Evolutionary conservation across 371 early-diverging fungal species (phyloP), one percentile per base, ranked within the genome.

Genomic region (Lichtheimia corymbifera): DNA sequence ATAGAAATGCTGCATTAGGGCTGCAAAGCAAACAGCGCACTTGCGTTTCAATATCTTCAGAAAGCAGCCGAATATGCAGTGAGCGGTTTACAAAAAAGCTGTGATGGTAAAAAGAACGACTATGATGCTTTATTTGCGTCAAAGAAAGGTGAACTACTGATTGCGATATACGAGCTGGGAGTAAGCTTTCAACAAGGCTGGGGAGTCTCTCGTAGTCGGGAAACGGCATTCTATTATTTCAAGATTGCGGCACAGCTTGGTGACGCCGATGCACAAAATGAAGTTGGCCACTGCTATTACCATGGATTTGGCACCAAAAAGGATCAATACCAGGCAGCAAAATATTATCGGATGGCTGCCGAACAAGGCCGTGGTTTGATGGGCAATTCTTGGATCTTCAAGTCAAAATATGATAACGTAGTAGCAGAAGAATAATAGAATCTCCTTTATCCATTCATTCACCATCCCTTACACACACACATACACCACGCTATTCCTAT

Each of bases 131-230:
- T 59, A 7, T 28, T 59, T 12, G 52, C 35, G 61, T 77, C 74
- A 9, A 74, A 79, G 13, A 80, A 78, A 49, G 83, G 82, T 20
- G 90, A 90, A 63, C 66, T 91, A 18, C 83, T 88, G 7, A 87
- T 93, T 83, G 93, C 94, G 5, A 82, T 95, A 54, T 93, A 89
- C 61, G 96, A 94, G 65, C 74, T 95, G 12, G 93, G 91, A 17
- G 87, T 91, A 63, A 89, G 89, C 40, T 94, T 90, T 65, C 83
- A 87, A 49, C 91, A 94, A 55, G 96, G 95, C 14, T 95, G 96
- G 96, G 96, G 96, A 13, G 93, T 92, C 67, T 73, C 55, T 5
- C 28, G 58, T n/a, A 59, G 69, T 62, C 44, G 22, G 67, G 84
- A 87, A 60, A 90, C 91, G 5, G 95, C 95, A 0, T 88, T 88